phyloP scores from a whole-genome alignment of 2,329 filamentous ascomycete genomes.

The Rutstroemia sp. region DNA sequence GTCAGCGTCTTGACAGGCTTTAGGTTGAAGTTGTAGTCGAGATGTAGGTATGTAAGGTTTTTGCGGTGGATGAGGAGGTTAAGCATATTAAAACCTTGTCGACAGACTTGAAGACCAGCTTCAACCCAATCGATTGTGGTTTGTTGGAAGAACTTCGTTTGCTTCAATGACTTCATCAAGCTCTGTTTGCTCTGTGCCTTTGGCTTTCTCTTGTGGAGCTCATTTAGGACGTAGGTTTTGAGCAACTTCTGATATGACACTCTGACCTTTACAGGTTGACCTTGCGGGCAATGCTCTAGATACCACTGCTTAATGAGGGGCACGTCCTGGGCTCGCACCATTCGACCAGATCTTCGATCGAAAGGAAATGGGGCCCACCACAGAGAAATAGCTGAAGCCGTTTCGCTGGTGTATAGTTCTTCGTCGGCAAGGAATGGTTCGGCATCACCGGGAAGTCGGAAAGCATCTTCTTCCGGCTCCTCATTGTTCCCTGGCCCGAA shows the following conservation, averaged over 20 bases:
- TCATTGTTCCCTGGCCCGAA: slow-evolving; percentile 75
- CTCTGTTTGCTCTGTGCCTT: slow-evolving; percentile 96
- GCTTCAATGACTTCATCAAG: slow-evolving; percentile 79
- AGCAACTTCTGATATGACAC: slow-evolving; percentile 98
- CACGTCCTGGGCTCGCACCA: slow-evolving; percentile 96
- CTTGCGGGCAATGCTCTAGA: slow-evolving; percentile 84
- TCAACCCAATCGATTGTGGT: slow-evolving; percentile 99
- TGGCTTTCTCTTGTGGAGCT: slow-evolving; percentile 89
- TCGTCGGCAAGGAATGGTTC: slow-evolving; percentile 89
- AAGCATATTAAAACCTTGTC: slow-evolving; percentile 98
- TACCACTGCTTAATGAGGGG: slow-evolving; percentile 98
- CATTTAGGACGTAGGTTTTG: slow-evolving; percentile 93
- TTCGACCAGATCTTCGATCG: slow-evolving; percentile 84
- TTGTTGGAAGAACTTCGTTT: slow-evolving; percentile 99
- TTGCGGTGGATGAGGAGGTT: slow-evolving; percentile 97
- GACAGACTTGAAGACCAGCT: slow-evolving; percentile 93
- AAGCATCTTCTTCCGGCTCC: slow-evolving; percentile 67
- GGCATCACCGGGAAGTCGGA: slow-evolving; percentile 70
- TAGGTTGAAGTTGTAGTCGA: slow-evolving; percentile 99
- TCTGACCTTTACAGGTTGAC: slow-evolving; percentile 91
- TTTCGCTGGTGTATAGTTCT: slow-evolving; percentile 82
- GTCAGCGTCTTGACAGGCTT: slow-evolving; percentile 98
- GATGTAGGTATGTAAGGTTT: slow-evolving; percentile 94
- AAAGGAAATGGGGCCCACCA: slow-evolving; percentile 99
- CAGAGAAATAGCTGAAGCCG: slow-evolving; percentile 80